These are phyloP conservation scores for Geotrichum reessii DNA, from an alignment of 1,139 yeast species.

Conservation along the genomic window DNA sequence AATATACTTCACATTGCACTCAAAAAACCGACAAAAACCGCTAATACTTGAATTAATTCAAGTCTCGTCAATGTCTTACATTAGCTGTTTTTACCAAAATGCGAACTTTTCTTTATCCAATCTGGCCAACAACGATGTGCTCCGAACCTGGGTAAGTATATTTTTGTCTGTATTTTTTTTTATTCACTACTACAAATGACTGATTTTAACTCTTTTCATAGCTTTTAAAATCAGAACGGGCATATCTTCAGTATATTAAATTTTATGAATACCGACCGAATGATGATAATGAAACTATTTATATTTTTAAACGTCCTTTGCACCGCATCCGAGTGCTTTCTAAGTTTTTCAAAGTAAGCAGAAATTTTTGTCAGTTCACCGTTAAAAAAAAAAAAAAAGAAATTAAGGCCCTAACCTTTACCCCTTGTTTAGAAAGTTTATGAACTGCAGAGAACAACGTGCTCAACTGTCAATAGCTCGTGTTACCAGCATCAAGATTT, in stretches of 20 bases:
- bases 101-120: not conserved
- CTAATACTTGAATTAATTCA: conserved; percentile 8
- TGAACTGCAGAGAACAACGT: not conserved
- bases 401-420: not conserved
- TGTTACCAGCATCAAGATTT: not conserved
- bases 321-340: conserved; percentile 37
- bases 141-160: conserved; percentile 10
- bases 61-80: not conserved
- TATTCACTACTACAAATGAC: not conserved
- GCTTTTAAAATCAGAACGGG: not conserved
- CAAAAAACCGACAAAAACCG: not conserved
- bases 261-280: conserved; percentile 34
- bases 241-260: conserved; percentile 29
- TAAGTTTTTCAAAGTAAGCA: conserved; percentile 27
- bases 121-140: not conserved
- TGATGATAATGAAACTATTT: conserved; percentile 36
- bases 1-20: not conserved
- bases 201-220: not conserved
- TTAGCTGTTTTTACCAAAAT: not conserved
- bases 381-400: not conserved
- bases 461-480: not conserved
- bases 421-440: conserved; percentile 2
- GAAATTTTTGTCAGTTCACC: not conserved
- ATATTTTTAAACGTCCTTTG: conserved; percentile 41
- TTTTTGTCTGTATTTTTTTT: not conserved